Percentiles rank a stretch among this genome's conserved stretches.
Evolutionary conservation across 768 basidiomycete genomes (phyloP).

Genomic region (Macrolepiota fuliginosa): DNA sequence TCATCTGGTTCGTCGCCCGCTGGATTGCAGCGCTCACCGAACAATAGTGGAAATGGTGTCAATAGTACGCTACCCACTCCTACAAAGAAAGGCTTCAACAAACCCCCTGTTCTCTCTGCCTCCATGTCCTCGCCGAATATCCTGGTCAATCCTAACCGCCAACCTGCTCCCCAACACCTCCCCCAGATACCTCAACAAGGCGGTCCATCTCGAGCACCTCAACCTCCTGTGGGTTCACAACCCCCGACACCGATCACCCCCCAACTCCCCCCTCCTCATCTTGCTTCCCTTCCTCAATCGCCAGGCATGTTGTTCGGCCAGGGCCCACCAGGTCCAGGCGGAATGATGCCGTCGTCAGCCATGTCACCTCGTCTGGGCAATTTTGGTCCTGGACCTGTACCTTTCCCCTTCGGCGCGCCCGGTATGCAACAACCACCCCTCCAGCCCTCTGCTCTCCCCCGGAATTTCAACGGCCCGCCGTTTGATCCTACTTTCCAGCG

Average conservation of each 20-base stretch:
- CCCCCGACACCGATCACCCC: constrained; percentile 39
- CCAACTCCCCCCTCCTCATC: constrained; percentile 45
- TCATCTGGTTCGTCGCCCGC: constrained; percentile 43
- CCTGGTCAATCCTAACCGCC: constrained; percentile 20
- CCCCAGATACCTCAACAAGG: constrained; percentile 12
- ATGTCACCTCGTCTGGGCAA: constrained; percentile 56
- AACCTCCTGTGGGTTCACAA: constrained; percentile 33
- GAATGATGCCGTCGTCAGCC: constrained; percentile 36
- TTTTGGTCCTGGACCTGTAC: constrained; percentile 41
- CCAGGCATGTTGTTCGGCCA: constrained; percentile 45
- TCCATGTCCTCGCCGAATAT: constrained; percentile 18
- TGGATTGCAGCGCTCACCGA: constrained; percentile 39
- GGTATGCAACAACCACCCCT: constrained; percentile 44
- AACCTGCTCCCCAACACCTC: constrained; percentile 32
- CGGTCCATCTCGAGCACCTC: constrained; percentile 16
- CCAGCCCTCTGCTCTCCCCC: constrained; percentile 52
- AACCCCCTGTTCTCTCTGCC: constrained; percentile 31
- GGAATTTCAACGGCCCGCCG: constrained; percentile 49
- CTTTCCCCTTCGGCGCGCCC: constrained; percentile 51
- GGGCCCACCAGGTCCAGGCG: constrained; percentile 23
- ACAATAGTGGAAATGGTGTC: constrained; percentile 25
- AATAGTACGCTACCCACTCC: constrained; percentile 32
- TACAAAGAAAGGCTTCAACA: constrained; percentile 59
- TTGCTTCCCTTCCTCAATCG: constrained; percentile 38
- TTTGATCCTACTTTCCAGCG: constrained; percentile 56